Evolutionary conservation across 2,329 filamentous ascomycete genomes (phyloP).

Genomic region (Fusarium tupiense): DNA sequence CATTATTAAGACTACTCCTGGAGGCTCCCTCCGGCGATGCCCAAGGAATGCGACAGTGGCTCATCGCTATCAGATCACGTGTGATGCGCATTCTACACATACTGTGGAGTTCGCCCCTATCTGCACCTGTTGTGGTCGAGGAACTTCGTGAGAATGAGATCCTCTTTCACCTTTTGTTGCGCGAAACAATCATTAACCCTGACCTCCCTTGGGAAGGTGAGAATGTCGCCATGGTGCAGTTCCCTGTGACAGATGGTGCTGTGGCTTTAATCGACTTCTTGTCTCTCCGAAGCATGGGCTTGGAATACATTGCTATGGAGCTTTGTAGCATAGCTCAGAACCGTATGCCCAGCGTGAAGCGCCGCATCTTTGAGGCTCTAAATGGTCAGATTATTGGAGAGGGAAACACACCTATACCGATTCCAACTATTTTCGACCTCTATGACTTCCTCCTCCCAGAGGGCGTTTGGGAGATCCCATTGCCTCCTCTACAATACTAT

Average conservation of each 20-base stretch:
- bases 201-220: slow-evolving; percentile 79
- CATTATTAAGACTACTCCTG: slow-evolving; percentile 76
- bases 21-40: slow-evolving; percentile 73
- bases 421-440: slow-evolving; percentile 86
- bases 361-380: slow-evolving; percentile 76
- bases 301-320: slow-evolving; percentile 88
- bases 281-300: slow-evolving; percentile 76
- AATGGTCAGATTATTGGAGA: slow-evolving; percentile 77
- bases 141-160: slow-evolving; percentile 85
- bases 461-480: slow-evolving; percentile 59
- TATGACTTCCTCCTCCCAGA: slow-evolving; percentile 82
- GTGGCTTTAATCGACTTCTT: slow-evolving; percentile 81
- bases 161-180: slow-evolving; percentile 78
- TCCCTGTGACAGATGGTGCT: slow-evolving; percentile 75
- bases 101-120: slow-evolving; percentile 85
- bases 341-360: slow-evolving; percentile 75
- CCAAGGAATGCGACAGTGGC: slow-evolving; percentile 71
- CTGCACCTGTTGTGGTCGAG: slow-evolving; percentile 76
- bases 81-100: slow-evolving; percentile 79
- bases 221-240: slow-evolving; percentile 67
- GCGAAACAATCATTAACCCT: slow-evolving; percentile 75
- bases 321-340: slow-evolving; percentile 79
- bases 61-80: slow-evolving; percentile 74
- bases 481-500: slow-evolving; percentile 69
- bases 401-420: slow-evolving; percentile 71